phyloP scores from a whole-genome alignment of 1,139 yeast species.

The Pichia terricola region DNA sequence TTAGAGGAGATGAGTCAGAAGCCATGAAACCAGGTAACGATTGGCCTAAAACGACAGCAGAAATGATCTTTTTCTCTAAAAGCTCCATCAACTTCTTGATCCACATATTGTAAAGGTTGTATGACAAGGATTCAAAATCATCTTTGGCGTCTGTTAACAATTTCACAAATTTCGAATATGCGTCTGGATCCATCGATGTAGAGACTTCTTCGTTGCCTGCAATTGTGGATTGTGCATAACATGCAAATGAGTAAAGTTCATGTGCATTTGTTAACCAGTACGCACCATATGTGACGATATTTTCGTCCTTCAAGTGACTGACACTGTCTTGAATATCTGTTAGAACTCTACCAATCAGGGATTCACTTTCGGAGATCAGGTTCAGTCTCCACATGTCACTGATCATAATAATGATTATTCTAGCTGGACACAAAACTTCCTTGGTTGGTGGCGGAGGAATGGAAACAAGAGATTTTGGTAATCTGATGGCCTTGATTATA shows the following conservation, averaged over 20 bases:
- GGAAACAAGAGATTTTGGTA: slow-evolving; percentile 76
- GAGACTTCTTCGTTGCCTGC: slow-evolving; percentile 72
- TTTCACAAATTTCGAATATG: slow-evolving; percentile 82
- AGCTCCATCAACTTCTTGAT: slow-evolving; percentile 92
- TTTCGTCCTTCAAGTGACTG: slow-evolving; percentile 66
- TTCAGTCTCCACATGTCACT: slow-evolving; percentile 99
- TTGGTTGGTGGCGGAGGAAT: slow-evolving; percentile 67
- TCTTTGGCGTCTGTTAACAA: slow-evolving; percentile 88
- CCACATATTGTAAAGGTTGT: slow-evolving; percentile 95
- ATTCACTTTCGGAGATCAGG: slow-evolving; percentile 84
- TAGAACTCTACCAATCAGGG: slow-evolving; percentile 81
- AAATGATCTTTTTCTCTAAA: slow-evolving; percentile 82
- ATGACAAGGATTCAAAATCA: slow-evolving; percentile 87
- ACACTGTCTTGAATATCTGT: slow-evolving; percentile 80
- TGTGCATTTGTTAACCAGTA: slow-evolving; percentile 97
- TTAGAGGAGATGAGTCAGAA: slow-evolving; percentile 76
- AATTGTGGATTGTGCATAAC: slow-evolving; percentile 87
- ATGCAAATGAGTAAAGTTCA: slow-evolving; percentile 88
- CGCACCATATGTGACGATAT: slow-evolving; percentile 85
- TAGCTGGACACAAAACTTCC: slow-evolving; percentile 93
- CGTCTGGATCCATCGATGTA: slow-evolving; percentile 82
- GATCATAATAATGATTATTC: slow-evolving; percentile 82
- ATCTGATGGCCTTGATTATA: slow-evolving; percentile 74
- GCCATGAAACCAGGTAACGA: slow-evolving; percentile 94
- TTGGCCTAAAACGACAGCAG: slow-evolving; percentile 91